Evolutionary conservation across 257 asterid genomes (phyloP), one percentile per base, ranked within the genome.

Genomic region (Asclepias syriaca): DNA sequence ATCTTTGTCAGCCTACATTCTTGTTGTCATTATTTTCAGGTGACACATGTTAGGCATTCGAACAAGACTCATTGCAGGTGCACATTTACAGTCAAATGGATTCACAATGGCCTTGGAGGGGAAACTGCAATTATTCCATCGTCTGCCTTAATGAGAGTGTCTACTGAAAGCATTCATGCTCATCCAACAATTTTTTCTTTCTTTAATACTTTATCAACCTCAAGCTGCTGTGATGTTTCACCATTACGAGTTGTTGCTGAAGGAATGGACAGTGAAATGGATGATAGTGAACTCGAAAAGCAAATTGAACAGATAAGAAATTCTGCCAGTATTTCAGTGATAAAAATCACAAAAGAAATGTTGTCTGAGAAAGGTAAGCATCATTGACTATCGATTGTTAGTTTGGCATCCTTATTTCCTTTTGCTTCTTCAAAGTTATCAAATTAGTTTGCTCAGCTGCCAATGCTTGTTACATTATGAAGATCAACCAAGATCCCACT

Each of bases 31-130:
- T 22, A n/a, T 15, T 71, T 66, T 77, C 90, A 88, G 95, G 86
- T 68, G 59, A 24, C 66, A 65, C 82, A 65, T 27, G 84, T 84
- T 72, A 84, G 89, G 71, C 91, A 86, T 73, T 82, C 92, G 16
- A 83, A 81, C 82, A 88, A 84, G 79, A 74, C 9, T 77, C 84
- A 76, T 77, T 86, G 92, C 84, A 85, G 92, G 72, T 86, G 95
- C 71, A 80, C 83, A 70, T 88, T 88, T 75, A 78, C 71, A 60
- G 79, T 88, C 77, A 86, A 80, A 77, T 86, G 89, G 88, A 81
- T 80, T 80, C 75, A 80, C 83, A 74, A 53, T 64, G 58, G 69
- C 43, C 68, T 57, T 45, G 77, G 73, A 72, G 85, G 77, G 70
- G 83, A 77, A 79, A 65, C 79, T 32, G 50, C 53, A 27, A 77